These are phyloP conservation scores for Salvia rosmarinus DNA, from an alignment of 257 asterid genomes.

Conservation along the genomic window DNA sequence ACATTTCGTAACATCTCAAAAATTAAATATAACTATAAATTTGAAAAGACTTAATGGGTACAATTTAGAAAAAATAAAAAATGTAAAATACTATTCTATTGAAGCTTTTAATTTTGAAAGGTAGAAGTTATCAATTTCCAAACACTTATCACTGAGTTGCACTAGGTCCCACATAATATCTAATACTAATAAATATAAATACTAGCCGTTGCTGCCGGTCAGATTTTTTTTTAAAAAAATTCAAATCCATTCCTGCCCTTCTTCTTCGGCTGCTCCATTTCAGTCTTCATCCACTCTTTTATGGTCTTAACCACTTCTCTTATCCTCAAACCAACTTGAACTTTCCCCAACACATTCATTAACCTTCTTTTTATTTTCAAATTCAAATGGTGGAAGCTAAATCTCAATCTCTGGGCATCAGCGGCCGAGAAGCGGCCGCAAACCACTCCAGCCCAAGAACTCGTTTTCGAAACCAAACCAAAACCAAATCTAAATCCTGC, in stretches of 20 bases:
- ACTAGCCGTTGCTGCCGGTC: constrained; percentile 39
- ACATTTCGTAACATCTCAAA: no score
- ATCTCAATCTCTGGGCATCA: constrained; percentile 38
- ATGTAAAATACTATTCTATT: no score
- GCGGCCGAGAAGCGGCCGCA: constrained; percentile 44
- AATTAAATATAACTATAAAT: no score
- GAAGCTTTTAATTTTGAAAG: no score
- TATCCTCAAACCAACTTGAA: no score
- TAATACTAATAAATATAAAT: not conserved
- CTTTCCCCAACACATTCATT: not conserved
- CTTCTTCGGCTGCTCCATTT: no score
- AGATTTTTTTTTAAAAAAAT: constrained; percentile 34
- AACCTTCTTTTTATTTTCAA: no score
- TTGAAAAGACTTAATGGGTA: no score
- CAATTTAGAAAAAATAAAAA: no score
- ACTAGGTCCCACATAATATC: not conserved
- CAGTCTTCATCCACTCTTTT: not conserved
- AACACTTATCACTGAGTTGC: not conserved
- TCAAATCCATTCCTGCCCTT: constrained; percentile 28
- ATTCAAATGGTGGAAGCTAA: constrained; percentile 33
- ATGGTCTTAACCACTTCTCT: not conserved
- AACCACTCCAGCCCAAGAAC: constrained; percentile 60
- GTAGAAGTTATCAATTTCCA: not conserved
- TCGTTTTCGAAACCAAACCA: constrained; percentile 1
- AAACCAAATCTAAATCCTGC: constrained; percentile 10